Base-by-base conservation (phyloP, 2,329 filamentous ascomycete species). In the Fusarium sp. region DNA sequence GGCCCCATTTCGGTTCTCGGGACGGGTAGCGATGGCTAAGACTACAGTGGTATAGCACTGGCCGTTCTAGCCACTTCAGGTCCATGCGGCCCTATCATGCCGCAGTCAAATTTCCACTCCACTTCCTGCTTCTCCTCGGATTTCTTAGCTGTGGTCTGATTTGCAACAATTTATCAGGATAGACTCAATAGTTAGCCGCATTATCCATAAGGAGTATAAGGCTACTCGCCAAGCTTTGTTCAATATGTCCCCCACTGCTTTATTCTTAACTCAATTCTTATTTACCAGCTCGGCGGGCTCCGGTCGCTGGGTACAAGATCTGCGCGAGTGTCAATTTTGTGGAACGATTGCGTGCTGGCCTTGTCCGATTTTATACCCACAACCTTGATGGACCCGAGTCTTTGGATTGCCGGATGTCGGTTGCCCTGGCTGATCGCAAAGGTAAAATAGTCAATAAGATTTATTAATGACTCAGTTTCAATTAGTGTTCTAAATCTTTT, bases 111-210 rank as follows among this genome's bases (percentile, higher is more conserved):
- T 15, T 50, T 15, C 28, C 14, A 12, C 7, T 15, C 49, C 38
- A 30, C 30, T 54, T 26, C 19, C 20, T 51, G 10, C 24, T 15
- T 21, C 24, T 19, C 9, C n/a, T 34, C 11, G 36, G 39, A 34
- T 15, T 36, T 38, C 43, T 46, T 14, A 12, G 39, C 7, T 3
- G 19, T 59, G 61, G 61, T 24, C 42, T 58, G 61, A 64, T 42
- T 30, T 64, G 42, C 50, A 39, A 48, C 5, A 14, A 39, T 10
- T 26, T 26, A 26, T 26, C 24, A 26, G 24, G 8, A 26, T 26
- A 26, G 24, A 10, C 24, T 26, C 24, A 10, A 26, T 26, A 10
- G 11, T 26, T 26, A 26, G 24, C 24, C 7, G 24, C 24, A 26
- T 26, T 26, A 26, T 11, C 26, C 26, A 11, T 11, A 26, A 26